Evolutionary conservation across 208 protist genomes (phyloP), one percentile per base, ranked within the genome.

Genomic region (Trypanosoma cruzi): DNA sequence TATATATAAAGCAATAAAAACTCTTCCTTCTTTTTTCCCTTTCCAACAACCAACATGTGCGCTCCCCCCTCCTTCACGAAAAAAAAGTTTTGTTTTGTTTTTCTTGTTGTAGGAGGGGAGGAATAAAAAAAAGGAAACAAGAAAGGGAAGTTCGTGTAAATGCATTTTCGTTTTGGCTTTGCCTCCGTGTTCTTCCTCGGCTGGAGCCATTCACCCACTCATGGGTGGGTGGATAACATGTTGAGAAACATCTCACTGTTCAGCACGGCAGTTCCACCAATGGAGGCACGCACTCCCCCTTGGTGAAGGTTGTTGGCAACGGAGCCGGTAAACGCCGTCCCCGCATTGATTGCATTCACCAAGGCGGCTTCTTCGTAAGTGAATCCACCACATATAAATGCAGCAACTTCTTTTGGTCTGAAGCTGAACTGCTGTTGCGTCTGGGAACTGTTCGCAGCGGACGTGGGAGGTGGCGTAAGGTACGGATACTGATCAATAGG

Each of bases 351-450:
- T 50, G 67, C 61, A 72, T 88, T 82, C 13, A 93, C 73, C 29
- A 96, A 74, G 29, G 91, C 88, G 10, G 86, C 91, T 75, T 96
- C 91, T 53, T 58, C 85, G 62, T 88, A 94, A 16, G 90, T 94
- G 74, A 82, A 94, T 13, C 90, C 90, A 22, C 90, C 90, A 28
- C 88, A 94, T 84, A 96, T 96, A 68, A 90, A 96, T 56, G 88
- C 85, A 16, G 81, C 82, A 64, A 86, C 77, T 37, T 94, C 82
- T 26, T 76, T 81, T 44, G 88, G 82, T 75, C 86, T 86, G 37
- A 69, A 74, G 16, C 20, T 63, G 1, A 32, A 28, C 42, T 44
- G 55, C 28, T 61, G 52, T 11, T 29, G 63, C 6, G 34, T 13
- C 63, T 83, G 68, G 7, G 32, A 68, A 14, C 40, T 68, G 24